phyloP scores from a whole-genome alignment of 257 asterid species.

The Capsicum chinense region DNA sequence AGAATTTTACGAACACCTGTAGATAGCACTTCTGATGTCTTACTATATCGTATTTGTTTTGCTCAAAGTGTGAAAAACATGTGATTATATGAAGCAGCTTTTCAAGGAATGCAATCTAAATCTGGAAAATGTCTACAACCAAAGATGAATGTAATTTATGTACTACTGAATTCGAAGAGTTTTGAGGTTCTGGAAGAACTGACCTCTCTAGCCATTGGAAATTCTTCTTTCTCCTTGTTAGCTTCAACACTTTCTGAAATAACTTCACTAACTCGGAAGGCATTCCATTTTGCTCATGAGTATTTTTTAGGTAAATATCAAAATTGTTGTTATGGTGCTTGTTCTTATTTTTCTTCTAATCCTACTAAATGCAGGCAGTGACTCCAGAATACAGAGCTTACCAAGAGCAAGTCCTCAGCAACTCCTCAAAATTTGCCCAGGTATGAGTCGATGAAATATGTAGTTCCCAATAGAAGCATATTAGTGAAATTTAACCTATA shows the following conservation, averaged over 20 bases:
- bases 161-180: neutral
- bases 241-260: neutral
- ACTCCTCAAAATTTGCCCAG: slow-evolving; percentile 89
- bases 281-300: neutral
- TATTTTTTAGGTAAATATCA: neutral
- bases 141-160: neutral
- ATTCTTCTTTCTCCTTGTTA: neutral
- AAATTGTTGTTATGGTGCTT: neutral
- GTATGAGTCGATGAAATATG: slow-evolving; percentile 42
- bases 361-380: slow-evolving; percentile 57
- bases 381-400: slow-evolving; percentile 89
- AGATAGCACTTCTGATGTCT: slow-evolving; percentile 22
- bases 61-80: neutral
- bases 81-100: neutral
- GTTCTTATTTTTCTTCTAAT: neutral
- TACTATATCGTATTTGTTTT: neutral
- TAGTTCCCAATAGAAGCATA: neutral
- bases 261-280: neutral
- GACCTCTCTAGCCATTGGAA: neutral
- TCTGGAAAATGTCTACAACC: neutral
- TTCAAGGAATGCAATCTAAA: neutral
- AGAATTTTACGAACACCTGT: neutral
- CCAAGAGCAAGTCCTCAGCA: slow-evolving; percentile 88
- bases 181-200: neutral
- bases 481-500: neutral